These are phyloP conservation scores for Pseudotulostoma volvatum DNA, from an alignment of 495 filamentous ascomycete genomes.

Conservation along the genomic window DNA sequence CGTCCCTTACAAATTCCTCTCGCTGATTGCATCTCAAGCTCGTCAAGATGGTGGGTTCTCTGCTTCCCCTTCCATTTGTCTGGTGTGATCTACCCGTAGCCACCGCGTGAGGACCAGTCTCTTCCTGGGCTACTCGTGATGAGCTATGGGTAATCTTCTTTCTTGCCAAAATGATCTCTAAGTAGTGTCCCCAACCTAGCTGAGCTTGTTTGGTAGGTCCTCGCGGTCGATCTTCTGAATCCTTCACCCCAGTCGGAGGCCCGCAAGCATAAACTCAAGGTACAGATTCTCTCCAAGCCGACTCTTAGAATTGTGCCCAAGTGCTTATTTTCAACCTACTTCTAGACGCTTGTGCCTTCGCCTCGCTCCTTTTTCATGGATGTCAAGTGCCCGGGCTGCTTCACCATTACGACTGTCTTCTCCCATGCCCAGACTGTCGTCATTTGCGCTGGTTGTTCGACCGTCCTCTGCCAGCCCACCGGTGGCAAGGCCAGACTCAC, in stretches of 20 bases:
- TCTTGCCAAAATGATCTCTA: too few species aligned
- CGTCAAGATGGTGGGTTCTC: not conserved
- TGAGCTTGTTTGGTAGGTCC: constrained; percentile 85
- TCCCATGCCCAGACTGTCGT: constrained; percentile 99
- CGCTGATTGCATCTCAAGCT: not conserved
- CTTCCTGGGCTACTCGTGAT: not conserved
- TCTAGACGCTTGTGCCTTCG: constrained; percentile 76
- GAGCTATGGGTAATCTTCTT: not conserved
- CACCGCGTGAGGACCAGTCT: not conserved
- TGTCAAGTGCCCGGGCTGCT: constrained; percentile 99
- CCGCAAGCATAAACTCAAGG: constrained; percentile 99
- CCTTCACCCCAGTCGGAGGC: constrained; percentile 88
- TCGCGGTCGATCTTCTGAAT: constrained; percentile 99
- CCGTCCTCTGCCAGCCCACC: constrained; percentile 94
- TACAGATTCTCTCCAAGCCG: constrained; percentile 20
- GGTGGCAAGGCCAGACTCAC: constrained; percentile 95
- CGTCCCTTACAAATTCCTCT: not conserved
- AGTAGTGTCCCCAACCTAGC: too few species aligned
- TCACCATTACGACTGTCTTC: constrained; percentile 99
- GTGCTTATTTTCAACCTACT: too few species aligned
- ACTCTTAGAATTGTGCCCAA: too few species aligned
- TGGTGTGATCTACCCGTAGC: not conserved
- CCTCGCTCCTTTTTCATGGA: constrained; percentile 99
- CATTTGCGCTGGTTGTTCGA: constrained; percentile 95
- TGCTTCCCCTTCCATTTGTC: not conserved